Base-by-base conservation (phyloP, 176 grass and related monocot genomes). In the Poa pratensis region DNA sequence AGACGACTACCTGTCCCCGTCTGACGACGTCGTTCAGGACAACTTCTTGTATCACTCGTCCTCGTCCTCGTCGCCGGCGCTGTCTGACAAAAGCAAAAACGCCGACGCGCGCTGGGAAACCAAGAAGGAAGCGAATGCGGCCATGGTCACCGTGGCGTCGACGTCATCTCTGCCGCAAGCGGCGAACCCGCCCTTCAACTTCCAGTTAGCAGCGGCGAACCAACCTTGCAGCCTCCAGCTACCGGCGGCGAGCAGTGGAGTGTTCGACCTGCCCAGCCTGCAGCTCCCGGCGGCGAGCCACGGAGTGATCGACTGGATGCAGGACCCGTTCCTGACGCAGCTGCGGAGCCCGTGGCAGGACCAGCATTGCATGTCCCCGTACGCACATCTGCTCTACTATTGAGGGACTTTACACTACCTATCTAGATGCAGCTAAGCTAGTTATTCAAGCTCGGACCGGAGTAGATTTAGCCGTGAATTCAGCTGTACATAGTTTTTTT, bases 261-360 rank as follows among this genome's bases (percentile, higher is more conserved):
- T 6, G 60, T 6, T 7, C 3, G 23, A 60, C n/a, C 9, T 60
- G 57, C 20, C 57, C 22, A 62, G 11, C 23, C 59, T 27, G 59
- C 22, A 62, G 59, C 22, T 62, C 26, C 61, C 88, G 42, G 57
- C 63, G 40, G 70, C 32, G 62, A 73, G 76, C 43, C 78, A 57
- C 64, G 86, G 82, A 7, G 82, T 30, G 37, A 55, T 83, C 35
- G 92, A 97, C 65, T 89, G 88, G 88, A n/a, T 87, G 82, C 84
- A 97, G 67, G 94, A 97, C 7, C 75, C 88, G 32, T 86, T 87
- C 50, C 79, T 91, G 57, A 27, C 83, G 58, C 92, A 92, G 84
- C 83, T 85, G 54, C 86, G 86, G 19, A 97, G 94, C 87, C 75
- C 94, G 17, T 97, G 90, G 94, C 86, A 90, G 43, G 94, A 92